Base-by-base conservation (phyloP, 225 moss, liverwort and hornwort genomes). In the Straminergon stramineum region DNA sequence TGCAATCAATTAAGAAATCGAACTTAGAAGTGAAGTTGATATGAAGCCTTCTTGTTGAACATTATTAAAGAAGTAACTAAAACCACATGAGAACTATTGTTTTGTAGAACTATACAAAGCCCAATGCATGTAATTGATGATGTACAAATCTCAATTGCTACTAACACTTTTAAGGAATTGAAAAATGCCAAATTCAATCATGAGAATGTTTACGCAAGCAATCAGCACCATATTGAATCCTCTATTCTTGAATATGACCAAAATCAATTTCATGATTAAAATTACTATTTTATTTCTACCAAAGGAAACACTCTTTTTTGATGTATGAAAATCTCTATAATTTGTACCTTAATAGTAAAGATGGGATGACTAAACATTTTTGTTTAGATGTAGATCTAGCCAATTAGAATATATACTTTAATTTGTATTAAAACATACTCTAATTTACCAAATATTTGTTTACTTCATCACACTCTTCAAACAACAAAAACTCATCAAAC, bases 31-130 rank as follows among this genome's bases (percentile, higher is more conserved):
- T 15, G 5, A 39, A 71, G 5, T 26, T 71, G 27, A 41, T 41
- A 26, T 41, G 8, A 26, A 41, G 7, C 0, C 3, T 1, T 23
- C 8, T 26, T 41, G 8, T 5, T 11, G 0, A 41, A 71, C 1
- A 41, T 41, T 41, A 0, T n/a, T 22, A 4, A 26, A 15, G 15
- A 41, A n/a, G n/a, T n/a, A n/a, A n/a, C n/a, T n/a, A n/a, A n/a
- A n/a, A n/a, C n/a, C n/a, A n/a, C n/a, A n/a, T n/a, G n/a, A n/a
- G n/a, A n/a, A n/a, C n/a, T n/a, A n/a, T n/a, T n/a, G n/a, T n/a
- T 67, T 67, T 35, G 10, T 35, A 35, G 35, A n/a, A 22, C 13
- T n/a, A n/a, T 69, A n/a, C n/a, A 14, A 70, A 70, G 17, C 2
- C 21, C 20, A 68, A 11, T 68, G 21, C 11, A 37, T 20, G 11